Evolutionary conservation across 306 rosid genomes (phyloP).

Genomic region (Trifolium dubium): DNA sequence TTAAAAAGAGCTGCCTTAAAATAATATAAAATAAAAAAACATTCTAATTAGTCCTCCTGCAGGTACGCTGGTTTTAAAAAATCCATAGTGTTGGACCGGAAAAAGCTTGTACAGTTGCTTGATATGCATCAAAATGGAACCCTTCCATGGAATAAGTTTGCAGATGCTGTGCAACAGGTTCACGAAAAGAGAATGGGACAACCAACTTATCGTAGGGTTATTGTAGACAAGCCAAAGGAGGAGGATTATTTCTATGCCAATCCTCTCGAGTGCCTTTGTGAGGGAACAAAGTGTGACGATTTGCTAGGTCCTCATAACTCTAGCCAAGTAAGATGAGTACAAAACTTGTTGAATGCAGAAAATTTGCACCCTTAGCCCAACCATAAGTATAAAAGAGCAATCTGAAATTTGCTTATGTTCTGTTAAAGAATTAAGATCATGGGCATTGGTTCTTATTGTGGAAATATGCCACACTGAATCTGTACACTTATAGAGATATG

Average conservation of each 20-base stretch:
- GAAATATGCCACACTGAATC: no score
- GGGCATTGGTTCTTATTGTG: slow-evolving; percentile 24
- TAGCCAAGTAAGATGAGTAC: slow-evolving; percentile 42
- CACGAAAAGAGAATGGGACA: slow-evolving; percentile 86
- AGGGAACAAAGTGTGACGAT: slow-evolving; percentile 60
- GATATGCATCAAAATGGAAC: slow-evolving; percentile 83
- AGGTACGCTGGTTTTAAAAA: slow-evolving; percentile 88
- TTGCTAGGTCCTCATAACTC: slow-evolving; percentile 56
- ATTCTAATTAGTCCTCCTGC: slow-evolving; percentile 46
- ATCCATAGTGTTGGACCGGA: slow-evolving; percentile 71
- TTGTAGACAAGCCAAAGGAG: slow-evolving; percentile 86
- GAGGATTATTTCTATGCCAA: slow-evolving; percentile 97
- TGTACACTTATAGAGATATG: slow-evolving; percentile 34
- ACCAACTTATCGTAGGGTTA: slow-evolving; percentile 63
- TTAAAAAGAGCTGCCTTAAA: neutral
- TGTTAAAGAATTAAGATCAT: neutral
- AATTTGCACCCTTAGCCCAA: slow-evolving; percentile 34
- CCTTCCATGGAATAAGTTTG: slow-evolving; percentile 69
- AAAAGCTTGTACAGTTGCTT: slow-evolving; percentile 69
- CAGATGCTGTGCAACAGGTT: slow-evolving; percentile 51
- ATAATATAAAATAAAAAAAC: neutral
- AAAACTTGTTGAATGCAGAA: slow-evolving; percentile 33
- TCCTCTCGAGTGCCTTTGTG: slow-evolving; percentile 91
- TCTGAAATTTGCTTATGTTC: neutral
- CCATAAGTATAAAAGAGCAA: slow-evolving; percentile 21